Evolutionary conservation across 2,329 filamentous ascomycete species (phyloP), one percentile per base, ranked within the genome.

Genomic region (Penicillium nordicum): DNA sequence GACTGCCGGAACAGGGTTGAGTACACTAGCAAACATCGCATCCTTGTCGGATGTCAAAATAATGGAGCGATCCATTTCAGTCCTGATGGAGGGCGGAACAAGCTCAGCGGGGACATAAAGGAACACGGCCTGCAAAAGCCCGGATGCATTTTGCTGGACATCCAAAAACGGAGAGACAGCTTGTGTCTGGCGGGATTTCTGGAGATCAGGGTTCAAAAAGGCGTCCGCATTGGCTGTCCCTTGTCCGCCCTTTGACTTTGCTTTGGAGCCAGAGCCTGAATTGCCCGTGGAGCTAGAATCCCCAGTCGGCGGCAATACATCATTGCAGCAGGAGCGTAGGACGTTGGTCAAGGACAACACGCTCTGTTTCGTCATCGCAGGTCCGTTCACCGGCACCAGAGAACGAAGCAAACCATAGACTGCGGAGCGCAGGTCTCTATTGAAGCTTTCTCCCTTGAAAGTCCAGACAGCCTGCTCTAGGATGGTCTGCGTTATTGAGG

Each of bases 41-140:
- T 86, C 79, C 68, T 85, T 86, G 70, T 87, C 81, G 57, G 82
- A 80, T 5, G 80, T 83, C 23, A 96, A 76, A 54, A 96, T 88
- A 21, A 90, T 88, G 3, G 89, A 90, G 61, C 89, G 88, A 68
- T 97, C 91, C 60, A 96, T 80, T 47, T 90, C 84, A 11, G 86
- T 83, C 50, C 93, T 87, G 21, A 90, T 70, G 2, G 88, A 84
- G 9, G 87, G 84, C n/a, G 88, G 83, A 37, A 96, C 75, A 68
- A 85, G 80, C 48, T 84, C 79, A 54, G 88, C 84, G 1, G 88
- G 85, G 3, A 94, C 74, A 55, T 80, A 79, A 18, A 81, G 80
- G 21, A 95, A 78, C 1, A 90, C 72, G 5, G 79, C 66, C 5
- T 84, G 79, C 12, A 97, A 79, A 16, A 97, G 80, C 7, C 69